phyloP scores from a whole-genome alignment of 2,329 filamentous ascomycete genomes.

The Trichoderma hamatum region DNA sequence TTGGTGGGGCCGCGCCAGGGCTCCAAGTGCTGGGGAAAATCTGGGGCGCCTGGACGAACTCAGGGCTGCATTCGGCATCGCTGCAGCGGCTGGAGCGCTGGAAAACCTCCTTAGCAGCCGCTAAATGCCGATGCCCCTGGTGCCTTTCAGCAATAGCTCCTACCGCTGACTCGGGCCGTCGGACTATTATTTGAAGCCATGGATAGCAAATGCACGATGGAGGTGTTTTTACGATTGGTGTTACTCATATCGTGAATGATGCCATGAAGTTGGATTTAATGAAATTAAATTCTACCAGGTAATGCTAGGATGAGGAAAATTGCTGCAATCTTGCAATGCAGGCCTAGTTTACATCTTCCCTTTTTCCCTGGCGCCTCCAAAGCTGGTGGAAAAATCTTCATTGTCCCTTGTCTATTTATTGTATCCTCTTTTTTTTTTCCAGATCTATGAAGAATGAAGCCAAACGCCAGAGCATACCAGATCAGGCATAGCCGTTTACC shows the following conservation, averaged over 20 bases:
- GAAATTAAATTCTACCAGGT: neutral
- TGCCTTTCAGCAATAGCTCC: neutral
- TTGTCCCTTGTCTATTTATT: neutral
- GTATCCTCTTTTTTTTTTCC: neutral
- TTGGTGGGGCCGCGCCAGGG: constrained; percentile 17
- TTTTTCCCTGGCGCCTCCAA: neutral
- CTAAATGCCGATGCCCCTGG: neutral
- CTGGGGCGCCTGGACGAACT: constrained; percentile 13
- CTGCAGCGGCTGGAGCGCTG: neutral
- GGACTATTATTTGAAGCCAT: neutral
- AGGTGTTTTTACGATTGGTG: neutral
- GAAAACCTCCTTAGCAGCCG: neutral
- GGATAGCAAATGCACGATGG: too few species aligned
- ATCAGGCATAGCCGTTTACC: neutral
- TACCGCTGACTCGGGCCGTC: neutral
- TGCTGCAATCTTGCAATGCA: neutral
- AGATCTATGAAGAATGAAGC: neutral
- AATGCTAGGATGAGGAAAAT: neutral
- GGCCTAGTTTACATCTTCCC: neutral
- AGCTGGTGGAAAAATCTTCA: neutral
- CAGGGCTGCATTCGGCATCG: constrained; percentile 1
- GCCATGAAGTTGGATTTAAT: neutral
- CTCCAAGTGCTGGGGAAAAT: constrained; percentile 16
- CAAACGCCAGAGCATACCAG: neutral
- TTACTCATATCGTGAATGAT: neutral